A percentile compares a stretch with the other conserved stretches of the same genome.
These are phyloP conservation scores for Wickerhamiella sorbophila DNA, from an alignment of 805 yeast genomes.

Conservation along the genomic window DNA sequence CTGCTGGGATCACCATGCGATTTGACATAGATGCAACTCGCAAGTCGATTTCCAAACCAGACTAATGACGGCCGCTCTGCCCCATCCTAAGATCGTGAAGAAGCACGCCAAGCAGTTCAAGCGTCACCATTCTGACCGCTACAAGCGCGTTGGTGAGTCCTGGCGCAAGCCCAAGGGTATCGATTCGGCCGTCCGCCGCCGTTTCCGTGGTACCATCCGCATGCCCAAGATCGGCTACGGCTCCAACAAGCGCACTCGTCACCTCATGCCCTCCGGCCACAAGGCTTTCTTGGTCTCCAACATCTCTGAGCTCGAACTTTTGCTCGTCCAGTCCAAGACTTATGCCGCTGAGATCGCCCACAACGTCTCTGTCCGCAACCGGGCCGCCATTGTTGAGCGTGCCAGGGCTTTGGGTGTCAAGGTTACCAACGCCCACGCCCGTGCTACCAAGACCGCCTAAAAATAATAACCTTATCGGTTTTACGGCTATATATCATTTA, in stretches of 20 bases:
- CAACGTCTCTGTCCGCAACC: slow-evolving; percentile 96
- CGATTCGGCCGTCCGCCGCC: slow-evolving; percentile 98
- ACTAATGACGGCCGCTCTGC: slow-evolving; percentile 85
- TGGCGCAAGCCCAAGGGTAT: slow-evolving; percentile 99
- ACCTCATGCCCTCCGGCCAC: slow-evolving; percentile 95
- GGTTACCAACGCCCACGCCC: slow-evolving; percentile 99
- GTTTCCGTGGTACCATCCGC: slow-evolving; percentile 95
- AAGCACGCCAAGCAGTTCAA: slow-evolving; percentile 97
- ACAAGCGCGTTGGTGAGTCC: slow-evolving; percentile 93
- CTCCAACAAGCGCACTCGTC: slow-evolving; percentile 97
- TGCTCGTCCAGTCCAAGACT: slow-evolving; percentile 92
- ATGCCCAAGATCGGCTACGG: slow-evolving; percentile 99
- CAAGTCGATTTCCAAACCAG: neutral
- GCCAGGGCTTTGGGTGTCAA: slow-evolving; percentile 97
- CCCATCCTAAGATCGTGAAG: slow-evolving; percentile 99
- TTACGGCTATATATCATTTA: neutral
- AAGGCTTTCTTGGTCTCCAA: slow-evolving; percentile 89
- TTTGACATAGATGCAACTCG: neutral
- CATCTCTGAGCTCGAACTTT: slow-evolving; percentile 84
- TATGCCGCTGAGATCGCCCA: slow-evolving; percentile 99
- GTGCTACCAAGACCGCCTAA: slow-evolving; percentile 96
- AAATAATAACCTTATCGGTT: slow-evolving; percentile 1
- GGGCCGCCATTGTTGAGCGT: slow-evolving; percentile 88
- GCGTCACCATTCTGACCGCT: slow-evolving; percentile 99
- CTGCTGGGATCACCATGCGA: too few species aligned